Conservation (phyloP, 306 rosid species). For the Senna tora region DNA sequence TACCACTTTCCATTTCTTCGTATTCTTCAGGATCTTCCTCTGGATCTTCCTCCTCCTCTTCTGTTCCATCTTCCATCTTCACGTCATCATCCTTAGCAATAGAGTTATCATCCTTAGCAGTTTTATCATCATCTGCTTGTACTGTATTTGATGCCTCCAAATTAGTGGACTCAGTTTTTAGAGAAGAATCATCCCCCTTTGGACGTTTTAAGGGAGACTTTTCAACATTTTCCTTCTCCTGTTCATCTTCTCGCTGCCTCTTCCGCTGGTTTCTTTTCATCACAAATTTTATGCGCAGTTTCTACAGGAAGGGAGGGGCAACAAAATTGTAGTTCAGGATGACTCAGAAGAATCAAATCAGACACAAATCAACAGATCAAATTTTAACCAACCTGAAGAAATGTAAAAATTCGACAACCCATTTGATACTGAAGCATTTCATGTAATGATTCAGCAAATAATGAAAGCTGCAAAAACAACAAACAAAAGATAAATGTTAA, state of each 20-base stretch:
- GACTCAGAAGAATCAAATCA: slow-evolving; percentile 34
- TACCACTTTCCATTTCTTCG: slow-evolving; percentile 69
- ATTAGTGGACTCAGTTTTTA: slow-evolving; percentile 50
- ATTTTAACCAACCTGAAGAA: slow-evolving; percentile 78
- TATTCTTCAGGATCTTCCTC: slow-evolving; percentile 93
- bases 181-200: slow-evolving; percentile 58
- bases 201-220: slow-evolving; percentile 58
- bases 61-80: slow-evolving; percentile 70
- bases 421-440: slow-evolving; percentile 99
- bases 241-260: slow-evolving; percentile 76
- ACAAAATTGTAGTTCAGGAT: slow-evolving; percentile 12
- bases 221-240: slow-evolving; percentile 49
- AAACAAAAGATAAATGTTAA: slow-evolving; percentile 10
- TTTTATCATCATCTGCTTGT: slow-evolving; percentile 52
- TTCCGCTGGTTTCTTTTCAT: slow-evolving; percentile 72
- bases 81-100: slow-evolving; percentile 52
- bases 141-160: slow-evolving; percentile 43
- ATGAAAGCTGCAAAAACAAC: slow-evolving; percentile 71
- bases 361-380: slow-evolving; percentile 6
- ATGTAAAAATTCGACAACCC: slow-evolving; percentile 79
- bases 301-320: slow-evolving; percentile 44
- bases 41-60: slow-evolving; percentile 76
- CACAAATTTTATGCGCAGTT: slow-evolving; percentile 74
- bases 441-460: slow-evolving; percentile 89
- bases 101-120: slow-evolving; percentile 46